A percentile compares a stretch with the other conserved stretches of the same genome.
phyloP scores from a whole-genome alignment of 176 grass and related monocot species.

The Triticum timopheevii region DNA sequence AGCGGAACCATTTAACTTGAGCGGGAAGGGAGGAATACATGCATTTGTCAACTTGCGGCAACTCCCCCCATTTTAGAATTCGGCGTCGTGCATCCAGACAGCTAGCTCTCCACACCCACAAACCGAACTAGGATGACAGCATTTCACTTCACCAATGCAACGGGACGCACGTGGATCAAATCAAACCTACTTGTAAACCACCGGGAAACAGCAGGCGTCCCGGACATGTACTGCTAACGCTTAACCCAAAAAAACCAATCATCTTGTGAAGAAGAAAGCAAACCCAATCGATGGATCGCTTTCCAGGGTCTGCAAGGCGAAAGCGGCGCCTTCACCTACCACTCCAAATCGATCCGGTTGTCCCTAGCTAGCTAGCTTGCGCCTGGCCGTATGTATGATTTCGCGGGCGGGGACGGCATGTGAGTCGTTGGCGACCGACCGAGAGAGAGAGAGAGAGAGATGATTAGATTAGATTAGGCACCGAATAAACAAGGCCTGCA shows the following conservation, averaged over 20 bases:
- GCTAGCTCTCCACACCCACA: background rate
- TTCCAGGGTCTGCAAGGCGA: background rate
- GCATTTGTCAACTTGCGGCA: background rate
- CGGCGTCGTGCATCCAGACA: background rate
- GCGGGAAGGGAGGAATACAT: background rate
- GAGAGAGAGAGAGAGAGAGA: background rate
- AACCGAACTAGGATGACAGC: too few relatives aligned
- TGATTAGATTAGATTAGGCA: constrained; percentile 28
- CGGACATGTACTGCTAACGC: too few relatives aligned
- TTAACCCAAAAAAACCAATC: too few relatives aligned
- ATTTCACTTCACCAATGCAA: too few relatives aligned
- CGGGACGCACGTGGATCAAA: too few relatives aligned
- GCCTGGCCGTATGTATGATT: background rate
- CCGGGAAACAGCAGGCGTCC: background rate
- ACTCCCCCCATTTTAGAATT: background rate
- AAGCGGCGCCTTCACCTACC: constrained; percentile 29
- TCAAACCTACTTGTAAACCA: background rate
- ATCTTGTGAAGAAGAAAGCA: too few relatives aligned
- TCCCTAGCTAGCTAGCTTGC: background rate
- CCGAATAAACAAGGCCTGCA: background rate
- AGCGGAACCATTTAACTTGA: background rate
- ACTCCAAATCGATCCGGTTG: background rate
- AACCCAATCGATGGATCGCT: background rate
- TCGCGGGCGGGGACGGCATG: background rate
- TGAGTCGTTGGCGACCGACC: background rate